These are phyloP conservation scores for Allantophomopsis cytisporea DNA, from an alignment of 2,329 filamentous ascomycete species.

Conservation along the genomic window DNA sequence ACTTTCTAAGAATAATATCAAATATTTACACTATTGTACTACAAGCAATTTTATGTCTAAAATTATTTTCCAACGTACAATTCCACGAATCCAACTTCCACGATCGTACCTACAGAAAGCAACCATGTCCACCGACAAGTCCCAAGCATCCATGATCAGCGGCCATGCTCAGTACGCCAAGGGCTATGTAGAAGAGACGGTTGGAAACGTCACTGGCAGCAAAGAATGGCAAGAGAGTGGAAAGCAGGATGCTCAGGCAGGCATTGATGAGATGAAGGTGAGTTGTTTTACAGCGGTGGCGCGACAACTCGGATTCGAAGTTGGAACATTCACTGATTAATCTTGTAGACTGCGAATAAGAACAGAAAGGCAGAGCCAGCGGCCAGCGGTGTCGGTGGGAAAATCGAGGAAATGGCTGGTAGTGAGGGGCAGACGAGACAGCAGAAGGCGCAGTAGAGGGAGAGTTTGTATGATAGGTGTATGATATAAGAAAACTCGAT, in stretches of 20 bases:
- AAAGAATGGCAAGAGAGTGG: constrained; percentile 50
- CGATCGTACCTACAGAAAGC: background rate
- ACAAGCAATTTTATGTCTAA: too few species aligned
- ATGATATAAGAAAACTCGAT: too few species aligned
- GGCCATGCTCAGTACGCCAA: constrained; percentile 57
- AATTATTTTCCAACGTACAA: too few species aligned
- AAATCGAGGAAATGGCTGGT: constrained; percentile 50
- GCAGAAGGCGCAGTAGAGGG: constrained; percentile 5
- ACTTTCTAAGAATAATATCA: too few species aligned
- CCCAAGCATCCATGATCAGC: constrained; percentile 41
- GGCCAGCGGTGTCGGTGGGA: constrained; percentile 25
- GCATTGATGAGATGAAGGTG: constrained; percentile 39
- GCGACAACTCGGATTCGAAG: too few species aligned
- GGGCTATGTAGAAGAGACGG: constrained; percentile 43
- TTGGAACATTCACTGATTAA: too few species aligned
- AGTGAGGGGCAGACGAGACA: constrained; percentile 42
- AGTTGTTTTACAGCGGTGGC: background rate
- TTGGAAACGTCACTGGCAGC: constrained; percentile 45
- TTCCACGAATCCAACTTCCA: too few species aligned
- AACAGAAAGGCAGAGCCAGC: constrained; percentile 6
- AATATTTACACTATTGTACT: too few species aligned
- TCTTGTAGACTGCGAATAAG: constrained; percentile 4
- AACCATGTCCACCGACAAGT: constrained; percentile 10
- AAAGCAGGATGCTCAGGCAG: constrained; percentile 48
- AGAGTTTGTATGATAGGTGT: background rate